Conservation (phyloP, 2,329 filamentous ascomycete genomes). For the Cucurbitaria berberidis region DNA sequence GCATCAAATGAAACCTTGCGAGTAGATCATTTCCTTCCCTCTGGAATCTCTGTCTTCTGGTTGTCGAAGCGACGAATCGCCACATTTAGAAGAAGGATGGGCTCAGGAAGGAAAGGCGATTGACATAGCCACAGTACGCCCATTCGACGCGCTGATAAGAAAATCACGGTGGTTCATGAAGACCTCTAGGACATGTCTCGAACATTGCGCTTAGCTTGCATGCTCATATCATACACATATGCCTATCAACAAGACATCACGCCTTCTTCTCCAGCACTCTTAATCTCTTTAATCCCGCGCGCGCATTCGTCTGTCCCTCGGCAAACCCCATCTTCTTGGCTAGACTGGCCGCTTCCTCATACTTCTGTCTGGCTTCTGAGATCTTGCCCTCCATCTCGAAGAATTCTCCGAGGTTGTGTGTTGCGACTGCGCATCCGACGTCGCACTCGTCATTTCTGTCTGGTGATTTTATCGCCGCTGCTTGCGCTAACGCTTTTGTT, state of each 20-base stretch:
- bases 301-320: conserved; percentile 53
- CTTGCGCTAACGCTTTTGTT: conserved; percentile 73
- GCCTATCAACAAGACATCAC: background rate
- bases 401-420: conserved; percentile 87
- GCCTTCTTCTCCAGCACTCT: conserved; percentile 30
- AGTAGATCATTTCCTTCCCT: too few species aligned
- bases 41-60: too few species aligned
- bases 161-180: too few species aligned
- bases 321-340: conserved; percentile 56
- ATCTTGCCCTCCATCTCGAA: conserved; percentile 74
- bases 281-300: conserved; percentile 48
- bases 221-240: background rate
- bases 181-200: background rate
- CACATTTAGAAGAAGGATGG: too few species aligned
- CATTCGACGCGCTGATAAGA: too few species aligned
- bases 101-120: too few species aligned
- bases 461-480: conserved; percentile 68
- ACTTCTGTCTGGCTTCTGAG: conserved; percentile 70
- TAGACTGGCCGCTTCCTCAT: conserved; percentile 70
- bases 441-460: conserved; percentile 80
- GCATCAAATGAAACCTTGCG: too few species aligned
- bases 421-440: conserved; percentile 78
- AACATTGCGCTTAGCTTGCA: background rate
- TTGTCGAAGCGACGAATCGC: too few species aligned
- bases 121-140: too few species aligned